Evolutionary conservation across 2,329 filamentous ascomycete genomes (phyloP), one percentile per base, ranked within the genome.

Genomic region (Gaeumannomyces tritici): DNA sequence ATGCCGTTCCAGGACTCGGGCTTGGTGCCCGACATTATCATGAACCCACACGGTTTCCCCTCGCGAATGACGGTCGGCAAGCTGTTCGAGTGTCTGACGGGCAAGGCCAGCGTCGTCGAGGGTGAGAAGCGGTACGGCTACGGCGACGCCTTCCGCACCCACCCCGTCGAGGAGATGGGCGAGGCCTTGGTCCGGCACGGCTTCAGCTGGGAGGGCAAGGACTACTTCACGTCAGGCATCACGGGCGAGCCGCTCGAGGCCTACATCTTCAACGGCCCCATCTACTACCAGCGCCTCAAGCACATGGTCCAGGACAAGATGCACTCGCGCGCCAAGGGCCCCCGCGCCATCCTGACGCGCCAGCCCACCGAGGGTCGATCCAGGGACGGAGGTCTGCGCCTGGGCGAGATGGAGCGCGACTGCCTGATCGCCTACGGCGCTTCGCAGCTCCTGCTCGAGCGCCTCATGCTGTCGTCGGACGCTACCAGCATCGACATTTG

Each of bases 261-360:
- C 15, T 98, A 98, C 76, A 92, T 99, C 72, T 99, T 98, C 82
- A 96, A 96, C 73, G 95, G 95, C 0, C 95, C 95, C 13, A 99
- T 99, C 76, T 99, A 96, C 80, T 99, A 99, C 80, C 95, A 99
- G 80, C 96, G 96, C 68, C 85, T 99, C 67, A 99, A 99, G 83
- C 95, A 99, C 82, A 99, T 99, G 95, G 95, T 99, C 4, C 93
- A 98, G 75, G 95, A 99, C 74, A 99, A 99, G 79, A 98, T 99
- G 95, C 95, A 99, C 77, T 93, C 91, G 35, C 91, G 95, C 65
- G 88, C 93, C 2, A 88, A 91, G 18, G 96, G 96, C 0, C 96
- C 95, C 0, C 84, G 90, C 15, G 93, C 93, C 29, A 95, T 96
- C 66, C 82, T 99, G 29, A 99, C 95, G 0, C 87, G 95, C 12